Evolutionary conservation across 169 alveolate species (phyloP).

Genomic region (Babesia ovis): DNA sequence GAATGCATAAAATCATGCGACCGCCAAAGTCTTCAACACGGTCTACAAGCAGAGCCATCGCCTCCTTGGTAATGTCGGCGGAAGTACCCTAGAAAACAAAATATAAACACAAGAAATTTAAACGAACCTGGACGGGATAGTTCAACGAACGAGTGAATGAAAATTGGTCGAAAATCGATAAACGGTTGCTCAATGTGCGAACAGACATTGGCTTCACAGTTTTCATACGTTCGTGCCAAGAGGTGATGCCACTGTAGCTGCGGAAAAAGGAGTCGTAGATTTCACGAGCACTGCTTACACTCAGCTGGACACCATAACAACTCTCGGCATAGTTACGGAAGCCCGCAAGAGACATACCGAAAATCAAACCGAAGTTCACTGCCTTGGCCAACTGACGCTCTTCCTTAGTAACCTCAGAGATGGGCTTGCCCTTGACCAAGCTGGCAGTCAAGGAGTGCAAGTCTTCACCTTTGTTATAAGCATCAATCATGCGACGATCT

Average conservation of each 20-base stretch:
- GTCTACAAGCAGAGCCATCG: slow-evolving; percentile 77
- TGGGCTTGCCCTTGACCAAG: slow-evolving; percentile 66
- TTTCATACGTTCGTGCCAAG: slow-evolving; percentile 83
- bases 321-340: slow-evolving; percentile 81
- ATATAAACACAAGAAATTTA: not conserved
- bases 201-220: slow-evolving; percentile 32
- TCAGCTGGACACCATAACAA: slow-evolving; percentile 75
- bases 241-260: slow-evolving; percentile 76
- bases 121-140: slow-evolving; percentile 82
- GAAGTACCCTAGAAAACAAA: slow-evolving; percentile 75
- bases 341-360: slow-evolving; percentile 82
- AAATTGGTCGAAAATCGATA: slow-evolving; percentile 79
- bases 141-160: slow-evolving; percentile 82
- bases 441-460: slow-evolving; percentile 80
- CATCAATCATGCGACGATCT: slow-evolving; percentile 82
- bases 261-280: slow-evolving; percentile 79
- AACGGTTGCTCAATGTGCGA: slow-evolving; percentile 76
- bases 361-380: slow-evolving; percentile 83
- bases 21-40: slow-evolving; percentile 70
- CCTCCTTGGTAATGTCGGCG: slow-evolving; percentile 84
- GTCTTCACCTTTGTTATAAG: slow-evolving; percentile 75
- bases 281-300: slow-evolving; percentile 72
- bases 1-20: slow-evolving; percentile 79
- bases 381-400: slow-evolving; percentile 89
- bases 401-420: slow-evolving; percentile 72